Percentiles rank a stretch among this genome's conserved stretches.
Conservation (phyloP, 768 basidiomycete genomes). For the Podaxis pistillaris region DNA sequence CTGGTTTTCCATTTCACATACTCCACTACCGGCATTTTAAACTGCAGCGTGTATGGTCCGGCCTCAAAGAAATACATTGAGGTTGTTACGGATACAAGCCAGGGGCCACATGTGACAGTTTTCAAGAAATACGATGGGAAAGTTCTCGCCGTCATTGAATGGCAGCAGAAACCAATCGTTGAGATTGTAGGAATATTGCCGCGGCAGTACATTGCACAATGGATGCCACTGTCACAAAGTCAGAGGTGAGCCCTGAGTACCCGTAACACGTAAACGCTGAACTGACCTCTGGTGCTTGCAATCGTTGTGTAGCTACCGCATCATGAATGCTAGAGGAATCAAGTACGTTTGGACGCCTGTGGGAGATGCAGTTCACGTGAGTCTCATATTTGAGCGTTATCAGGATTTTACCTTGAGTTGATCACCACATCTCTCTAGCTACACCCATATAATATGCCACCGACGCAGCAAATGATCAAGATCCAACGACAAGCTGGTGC, state of each 20-base stretch:
- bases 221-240: constrained; percentile 41
- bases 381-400: neutral
- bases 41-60: constrained; percentile 43
- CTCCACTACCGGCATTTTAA: constrained; percentile 38
- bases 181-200: constrained; percentile 35
- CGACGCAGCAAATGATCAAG: constrained; percentile 34
- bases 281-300: neutral
- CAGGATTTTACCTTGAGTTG: neutral
- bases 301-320: neutral
- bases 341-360: constrained; percentile 12
- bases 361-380: constrained; percentile 9
- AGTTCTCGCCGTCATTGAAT: constrained; percentile 42
- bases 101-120: constrained; percentile 21
- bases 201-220: constrained; percentile 34
- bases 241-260: constrained; percentile 30
- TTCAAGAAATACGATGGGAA: constrained; percentile 24
- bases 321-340: constrained; percentile 9
- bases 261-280: neutral
- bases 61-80: constrained; percentile 39
- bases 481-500: constrained; percentile 30
- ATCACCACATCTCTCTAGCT: constrained; percentile 26
- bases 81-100: constrained; percentile 33
- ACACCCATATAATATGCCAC: constrained; percentile 29
- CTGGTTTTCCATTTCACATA: constrained; percentile 42
- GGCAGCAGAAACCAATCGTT: constrained; percentile 39